Percentiles rank a stretch among this genome's conserved stretches.
These are phyloP conservation scores for Calamus simplicifolius DNA, from an alignment of 176 grass and related monocot genomes.

Conservation along the genomic window DNA sequence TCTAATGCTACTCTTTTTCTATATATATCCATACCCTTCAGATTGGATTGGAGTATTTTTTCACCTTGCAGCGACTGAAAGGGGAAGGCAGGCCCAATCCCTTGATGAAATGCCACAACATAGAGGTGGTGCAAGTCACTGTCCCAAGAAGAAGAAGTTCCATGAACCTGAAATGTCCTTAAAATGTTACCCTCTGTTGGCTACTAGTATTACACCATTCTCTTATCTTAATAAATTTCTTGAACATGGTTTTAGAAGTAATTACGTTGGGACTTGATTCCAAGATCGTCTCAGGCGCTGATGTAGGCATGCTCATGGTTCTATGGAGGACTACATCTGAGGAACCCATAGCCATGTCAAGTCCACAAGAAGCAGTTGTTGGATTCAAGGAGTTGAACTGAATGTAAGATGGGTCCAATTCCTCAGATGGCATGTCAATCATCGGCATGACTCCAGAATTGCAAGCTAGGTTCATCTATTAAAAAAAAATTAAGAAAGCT, in stretches of 20 bases:
- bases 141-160: slow-evolving; percentile 45
- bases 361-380: slow-evolving; percentile 23
- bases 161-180: slow-evolving; percentile 34
- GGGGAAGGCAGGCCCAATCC: slow-evolving; percentile 33
- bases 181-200: too few relatives aligned
- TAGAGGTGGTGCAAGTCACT: slow-evolving; percentile 37
- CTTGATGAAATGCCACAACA: slow-evolving; percentile 19
- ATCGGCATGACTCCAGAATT: slow-evolving; percentile 17
- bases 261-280: slow-evolving; percentile 54
- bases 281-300: slow-evolving; percentile 13
- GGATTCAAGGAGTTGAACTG: slow-evolving; percentile 52
- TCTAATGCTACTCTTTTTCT: too few relatives aligned
- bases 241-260: background rate
- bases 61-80: slow-evolving; percentile 69
- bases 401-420: slow-evolving; percentile 43
- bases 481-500: slow-evolving; percentile 6
- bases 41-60: background rate
- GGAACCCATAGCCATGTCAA: slow-evolving; percentile 52
- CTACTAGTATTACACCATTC: too few relatives aligned
- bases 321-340: slow-evolving; percentile 18
- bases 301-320: slow-evolving; percentile 5
- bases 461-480: slow-evolving; percentile 39
- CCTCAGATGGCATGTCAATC: slow-evolving; percentile 26
- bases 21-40: slow-evolving; percentile 1
- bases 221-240: too few relatives aligned